Evolutionary conservation across 495 filamentous ascomycete species (phyloP), one percentile per base, ranked within the genome.

Genomic region (Xylaria nigripes): DNA sequence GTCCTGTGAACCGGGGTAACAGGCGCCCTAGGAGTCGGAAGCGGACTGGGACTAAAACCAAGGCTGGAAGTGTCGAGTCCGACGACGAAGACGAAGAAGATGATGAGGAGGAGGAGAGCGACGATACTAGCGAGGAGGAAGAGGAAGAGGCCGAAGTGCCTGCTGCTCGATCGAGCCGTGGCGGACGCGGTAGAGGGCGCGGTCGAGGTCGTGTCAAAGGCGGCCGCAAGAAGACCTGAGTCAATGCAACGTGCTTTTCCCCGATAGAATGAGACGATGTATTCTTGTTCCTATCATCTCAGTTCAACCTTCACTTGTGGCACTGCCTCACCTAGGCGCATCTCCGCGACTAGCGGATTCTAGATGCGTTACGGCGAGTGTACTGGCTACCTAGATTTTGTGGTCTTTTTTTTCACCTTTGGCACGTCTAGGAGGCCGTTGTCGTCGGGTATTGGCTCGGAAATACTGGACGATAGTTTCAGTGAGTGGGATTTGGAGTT

Each of bases 1-100:
- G 68, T 56, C 61, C 70, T 48, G 64, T 69, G 54, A 65, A 62
- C 52, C 62, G 69, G 48, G 62, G 70, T 22, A 61, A 68, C 8
- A 63, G 71, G 24, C 68, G 69, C 9, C 61, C 67, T 0, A 61
- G 72, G 30, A 70, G 66, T 36, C 61, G 65, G 34, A 72, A 71
- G 51, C 72, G 73, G 6, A 65, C 68, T 0, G 68, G 69, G 15
- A 70, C 72, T 16, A 70, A 66, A 40, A 72, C 68, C 6, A 59
- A 63, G 45, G 53, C 60, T 5, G 55, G 56, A 44, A 62, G 60
- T 38, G 36, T 24, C 0, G 61, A 61, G 58, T 55, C 61, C 2
- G 62, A 65, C 12, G 58, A 50, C 34, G 60, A 65, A 12, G 55
- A 41, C 36, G 67, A 66, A 38, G 65, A 58, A 23, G 71, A 61